phyloP scores from a whole-genome alignment of 495 filamentous ascomycete species.

The Aspergillus affinis region DNA sequence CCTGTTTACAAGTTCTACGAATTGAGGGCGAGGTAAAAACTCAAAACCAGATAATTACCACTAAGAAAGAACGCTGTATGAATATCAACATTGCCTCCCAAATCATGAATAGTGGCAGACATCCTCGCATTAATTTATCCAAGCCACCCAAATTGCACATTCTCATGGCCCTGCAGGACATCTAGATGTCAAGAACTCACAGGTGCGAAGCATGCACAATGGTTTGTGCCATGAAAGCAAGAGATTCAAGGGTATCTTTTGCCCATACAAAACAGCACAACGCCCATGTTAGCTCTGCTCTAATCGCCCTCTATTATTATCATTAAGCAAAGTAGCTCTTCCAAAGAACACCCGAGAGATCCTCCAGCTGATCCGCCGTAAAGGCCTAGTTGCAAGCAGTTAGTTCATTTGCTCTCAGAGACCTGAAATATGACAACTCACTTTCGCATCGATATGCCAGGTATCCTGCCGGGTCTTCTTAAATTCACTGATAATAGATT shows the following conservation, averaged over 20 bases:
- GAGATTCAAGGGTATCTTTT: background rate
- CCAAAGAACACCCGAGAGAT: constrained; percentile 95
- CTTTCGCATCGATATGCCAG: constrained; percentile 97
- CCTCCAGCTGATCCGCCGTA: constrained; percentile 86
- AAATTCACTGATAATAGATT: constrained; percentile 92
- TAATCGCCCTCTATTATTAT: background rate
- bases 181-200: background rate
- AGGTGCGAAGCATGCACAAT: background rate
- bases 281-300: background rate
- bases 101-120: background rate
- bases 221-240: background rate
- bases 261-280: background rate
- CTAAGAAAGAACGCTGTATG: background rate
- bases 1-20: background rate
- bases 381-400: constrained; percentile 67
- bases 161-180: background rate
- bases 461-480: constrained; percentile 99
- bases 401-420: constrained; percentile 14
- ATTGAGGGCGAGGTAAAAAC: background rate
- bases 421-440: constrained; percentile 33
- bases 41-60: background rate
- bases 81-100: constrained; percentile 5
- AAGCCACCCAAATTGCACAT: background rate
- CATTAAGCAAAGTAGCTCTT: constrained; percentile 95
- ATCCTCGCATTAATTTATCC: background rate